phyloP scores from a whole-genome alignment of 371 early-diverging fungal species.

The Rhizopus stolonifer region DNA sequence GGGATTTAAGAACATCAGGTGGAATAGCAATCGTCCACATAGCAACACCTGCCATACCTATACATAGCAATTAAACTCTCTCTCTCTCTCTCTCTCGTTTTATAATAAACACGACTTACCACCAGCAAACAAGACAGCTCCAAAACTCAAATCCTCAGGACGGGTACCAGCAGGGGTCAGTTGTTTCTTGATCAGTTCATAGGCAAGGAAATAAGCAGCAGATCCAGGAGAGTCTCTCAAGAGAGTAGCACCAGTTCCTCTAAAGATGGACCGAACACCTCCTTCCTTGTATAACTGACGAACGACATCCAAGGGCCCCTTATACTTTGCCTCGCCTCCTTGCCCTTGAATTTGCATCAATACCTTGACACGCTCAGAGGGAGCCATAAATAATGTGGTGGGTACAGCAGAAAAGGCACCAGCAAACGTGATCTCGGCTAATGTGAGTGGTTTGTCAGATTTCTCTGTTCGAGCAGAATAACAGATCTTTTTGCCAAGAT shows the following conservation, averaged over 20 bases:
- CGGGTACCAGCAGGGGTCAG: constrained; percentile 74
- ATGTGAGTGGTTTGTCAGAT: constrained; percentile 54
- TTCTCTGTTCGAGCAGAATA: constrained; percentile 57
- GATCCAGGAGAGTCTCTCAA: constrained; percentile 93
- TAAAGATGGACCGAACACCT: constrained; percentile 83
- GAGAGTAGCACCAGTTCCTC: constrained; percentile 93
- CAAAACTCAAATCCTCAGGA: constrained; percentile 70
- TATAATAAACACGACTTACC: constrained; percentile 53
- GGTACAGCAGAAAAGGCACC: constrained; percentile 96
- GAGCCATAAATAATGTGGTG: constrained; percentile 92
- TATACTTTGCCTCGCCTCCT: constrained; percentile 61
- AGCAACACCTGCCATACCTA: constrained; percentile 77
- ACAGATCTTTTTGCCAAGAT: constrained; percentile 71
- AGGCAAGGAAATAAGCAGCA: constrained; percentile 96
- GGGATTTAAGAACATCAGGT: constrained; percentile 96
- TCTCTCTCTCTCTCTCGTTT: neutral
- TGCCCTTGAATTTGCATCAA: constrained; percentile 77
- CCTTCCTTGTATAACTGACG: constrained; percentile 72
- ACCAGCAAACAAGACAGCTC: constrained; percentile 92
- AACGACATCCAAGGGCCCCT: constrained; percentile 82
- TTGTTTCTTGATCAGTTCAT: constrained; percentile 83
- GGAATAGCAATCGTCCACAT: constrained; percentile 90
- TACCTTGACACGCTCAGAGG: constrained; percentile 95
- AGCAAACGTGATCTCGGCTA: constrained; percentile 84
- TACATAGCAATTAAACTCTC: neutral